Base-by-base conservation (phyloP, 352 stramenopile species). In the Pilasporangium apinafurcum region DNA sequence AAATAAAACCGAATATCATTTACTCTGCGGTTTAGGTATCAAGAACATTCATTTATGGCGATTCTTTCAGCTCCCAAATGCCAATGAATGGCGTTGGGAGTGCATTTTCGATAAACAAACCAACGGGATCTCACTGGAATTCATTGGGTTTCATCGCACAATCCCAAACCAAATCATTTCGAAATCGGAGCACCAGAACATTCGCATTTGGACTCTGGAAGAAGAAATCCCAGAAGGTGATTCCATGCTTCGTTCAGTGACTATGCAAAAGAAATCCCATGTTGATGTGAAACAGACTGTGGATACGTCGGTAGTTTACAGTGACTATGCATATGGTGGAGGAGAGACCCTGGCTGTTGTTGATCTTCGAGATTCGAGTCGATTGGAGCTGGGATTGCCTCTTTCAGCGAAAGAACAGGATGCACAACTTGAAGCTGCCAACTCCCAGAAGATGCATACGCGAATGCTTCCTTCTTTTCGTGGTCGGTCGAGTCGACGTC, bases 31-130 rank as follows among this genome's bases (percentile, higher is more conserved):
- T 3, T 68, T 93, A 5, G 82, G 82, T 20, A 93, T 93, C 49
- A 93, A 93, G 63, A 93, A 86, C 44, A 53, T 93, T 17, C 82
- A 93, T 42, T 62, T 93, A 36, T 93, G 82, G 82, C 71, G 81
- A 5, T 92, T 92, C 48, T 89, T 72, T 48, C 69, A 69, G 30
- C 56, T 74, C 14, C 48, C 62, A 1, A 45, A 13, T 5, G 43
- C 51, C 1, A 29, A 56, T 8, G 53, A 67, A 21, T 92, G 81
- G 81, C 69, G 37, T 1, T 93, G 79, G 79, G 74, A 93, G 53
- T 93, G 82, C 53, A 57, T 93, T 5, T 92, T 92, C 29, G 82
- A 93, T 53, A 88, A 90, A 43, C 74, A 86, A 46, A 90, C 74
- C 21, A 93, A 93, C 45, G 82, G 82, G 25, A 93, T 90, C 37